Percentiles rank a stretch among this genome's conserved stretches.
phyloP scores from a whole-genome alignment of 2,329 filamentous ascomycete species.

The Exophiala sp. region DNA sequence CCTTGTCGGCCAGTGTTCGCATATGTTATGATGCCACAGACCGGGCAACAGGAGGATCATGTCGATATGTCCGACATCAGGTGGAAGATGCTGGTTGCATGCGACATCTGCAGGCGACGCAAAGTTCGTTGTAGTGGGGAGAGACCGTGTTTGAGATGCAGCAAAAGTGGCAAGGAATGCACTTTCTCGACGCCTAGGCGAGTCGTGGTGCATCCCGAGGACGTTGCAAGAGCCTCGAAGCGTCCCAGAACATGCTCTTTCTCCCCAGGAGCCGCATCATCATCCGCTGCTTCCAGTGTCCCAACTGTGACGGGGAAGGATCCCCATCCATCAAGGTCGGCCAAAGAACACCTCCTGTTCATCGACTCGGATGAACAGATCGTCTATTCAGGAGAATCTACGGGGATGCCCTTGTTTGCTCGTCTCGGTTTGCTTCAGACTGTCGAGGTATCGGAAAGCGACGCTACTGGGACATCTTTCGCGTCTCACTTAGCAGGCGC shows the following conservation, averaged over 20 bases:
- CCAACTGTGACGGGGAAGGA: not conserved
- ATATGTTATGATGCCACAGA: not conserved
- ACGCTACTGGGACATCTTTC: conserved; percentile 4
- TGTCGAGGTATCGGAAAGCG: conserved; percentile 9
- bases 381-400: conserved; percentile 10
- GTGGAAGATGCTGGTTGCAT: conserved; percentile 15
- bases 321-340: not conserved
- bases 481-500: conserved; percentile 8
- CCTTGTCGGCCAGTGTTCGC: not conserved
- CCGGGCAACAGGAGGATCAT: conserved; percentile 1
- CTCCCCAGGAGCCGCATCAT: not conserved
- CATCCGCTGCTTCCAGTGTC: not conserved
- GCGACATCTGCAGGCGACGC: conserved; percentile 9
- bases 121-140: conserved; percentile 9
- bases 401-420: conserved; percentile 11
- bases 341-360: conserved; percentile 13
- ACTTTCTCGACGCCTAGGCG: conserved; percentile 11
- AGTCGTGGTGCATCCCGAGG: conserved; percentile 5
- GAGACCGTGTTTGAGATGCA: conserved; percentile 13
- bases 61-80: conserved; percentile 10
- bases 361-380: conserved; percentile 13
- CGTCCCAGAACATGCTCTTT: conserved; percentile 2
- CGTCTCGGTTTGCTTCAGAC: conserved; percentile 12
- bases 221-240: not conserved
- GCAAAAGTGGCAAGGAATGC: conserved; percentile 11